Evolutionary conservation across 345 rosid genomes (phyloP), one percentile per base, ranked within the genome.

Genomic region (Aquilaria sinensis): DNA sequence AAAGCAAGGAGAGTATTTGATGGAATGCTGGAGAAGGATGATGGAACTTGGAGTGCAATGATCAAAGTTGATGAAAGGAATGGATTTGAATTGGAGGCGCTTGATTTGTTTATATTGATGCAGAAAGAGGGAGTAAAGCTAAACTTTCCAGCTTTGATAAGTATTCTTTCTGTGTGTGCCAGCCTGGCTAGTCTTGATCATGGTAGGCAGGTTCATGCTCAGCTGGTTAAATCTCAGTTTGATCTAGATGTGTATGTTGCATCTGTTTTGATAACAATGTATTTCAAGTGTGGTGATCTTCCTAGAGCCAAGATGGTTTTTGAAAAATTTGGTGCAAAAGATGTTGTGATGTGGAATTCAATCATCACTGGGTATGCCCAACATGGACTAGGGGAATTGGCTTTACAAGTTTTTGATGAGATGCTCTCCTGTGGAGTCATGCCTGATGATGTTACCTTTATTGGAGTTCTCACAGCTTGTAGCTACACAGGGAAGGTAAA

Each of bases 331-430:
- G 45, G 69, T 9, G 48, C 67, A 3, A 88, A 84, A 83, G 96
- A 88, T 16, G 54, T 78, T 65, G 89, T 88, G 65, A 88, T 88
- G 93, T 88, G 91, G 97, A 88, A 88, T 71, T 81, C 96, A 23
- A 75, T 86, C 9, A 86, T 88, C 47, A 75, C 89, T 47, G 97
- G 96, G 43, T 88, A 80, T 15, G 85, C 91, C 0, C 94, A 85
- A 1, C 91, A 88, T 60, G 96, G 96, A 71, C 58, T 81, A 65
- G 96, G 81, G 58, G 83, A 83, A 58, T 85, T 84, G 68, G 85
- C 90, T 67, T 73, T 88, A 6, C 69, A 76, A 49, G 69, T 88
- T 62, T 91, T 91, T 72, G 46, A 66, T 31, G 80, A 82, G 70
- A 81, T 91, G 85, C 66, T 85, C 37, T 77, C 67, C 51, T 80